Conservation (phyloP, 1,284 basidiomycete species). For the Puccinia polysora region DNA sequence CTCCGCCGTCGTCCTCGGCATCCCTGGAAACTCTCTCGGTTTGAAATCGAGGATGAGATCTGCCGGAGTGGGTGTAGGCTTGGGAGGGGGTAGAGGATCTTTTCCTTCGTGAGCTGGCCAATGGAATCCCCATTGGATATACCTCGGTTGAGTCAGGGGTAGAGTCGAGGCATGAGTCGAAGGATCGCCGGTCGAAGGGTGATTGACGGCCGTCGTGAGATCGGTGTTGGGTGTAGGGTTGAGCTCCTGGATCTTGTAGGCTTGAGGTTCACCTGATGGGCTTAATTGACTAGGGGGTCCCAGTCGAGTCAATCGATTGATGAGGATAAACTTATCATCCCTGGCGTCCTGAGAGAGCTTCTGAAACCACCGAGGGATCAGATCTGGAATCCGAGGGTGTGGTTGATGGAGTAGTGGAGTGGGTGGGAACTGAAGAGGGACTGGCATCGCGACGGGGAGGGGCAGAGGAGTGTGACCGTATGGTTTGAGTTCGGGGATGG, state of each 20-base stretch:
- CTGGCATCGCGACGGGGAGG: constrained; percentile 47
- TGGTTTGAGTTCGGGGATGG: constrained; percentile 42
- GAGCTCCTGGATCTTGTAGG: constrained; percentile 46
- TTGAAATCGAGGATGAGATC: not conserved
- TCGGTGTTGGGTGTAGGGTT: not conserved
- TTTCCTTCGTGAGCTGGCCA: constrained; percentile 22
- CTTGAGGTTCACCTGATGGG: constrained; percentile 47
- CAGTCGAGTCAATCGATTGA: constrained; percentile 48
- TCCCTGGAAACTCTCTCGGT: constrained; percentile 6
- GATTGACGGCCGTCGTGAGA: too few species aligned
- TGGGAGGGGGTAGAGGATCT: not conserved
- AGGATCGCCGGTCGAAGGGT: not conserved
- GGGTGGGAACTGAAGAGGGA: constrained; percentile 46
- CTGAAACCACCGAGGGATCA: constrained; percentile 43
- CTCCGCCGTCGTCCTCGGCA: constrained; percentile 24
- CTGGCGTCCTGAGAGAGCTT: constrained; percentile 27
- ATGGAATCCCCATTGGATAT: constrained; percentile 38
- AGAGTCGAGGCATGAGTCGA: not conserved
- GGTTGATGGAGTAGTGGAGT: constrained; percentile 38
- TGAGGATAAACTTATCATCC: constrained; percentile 45
- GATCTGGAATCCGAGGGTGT: constrained; percentile 45
- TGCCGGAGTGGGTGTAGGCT: too few species aligned
- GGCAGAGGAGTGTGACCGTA: constrained; percentile 48
- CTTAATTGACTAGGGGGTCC: constrained; percentile 50
- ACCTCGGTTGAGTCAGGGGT: not conserved